phyloP scores from a whole-genome alignment of 2,329 filamentous ascomycete species.

The Trichoderma hamatum region DNA sequence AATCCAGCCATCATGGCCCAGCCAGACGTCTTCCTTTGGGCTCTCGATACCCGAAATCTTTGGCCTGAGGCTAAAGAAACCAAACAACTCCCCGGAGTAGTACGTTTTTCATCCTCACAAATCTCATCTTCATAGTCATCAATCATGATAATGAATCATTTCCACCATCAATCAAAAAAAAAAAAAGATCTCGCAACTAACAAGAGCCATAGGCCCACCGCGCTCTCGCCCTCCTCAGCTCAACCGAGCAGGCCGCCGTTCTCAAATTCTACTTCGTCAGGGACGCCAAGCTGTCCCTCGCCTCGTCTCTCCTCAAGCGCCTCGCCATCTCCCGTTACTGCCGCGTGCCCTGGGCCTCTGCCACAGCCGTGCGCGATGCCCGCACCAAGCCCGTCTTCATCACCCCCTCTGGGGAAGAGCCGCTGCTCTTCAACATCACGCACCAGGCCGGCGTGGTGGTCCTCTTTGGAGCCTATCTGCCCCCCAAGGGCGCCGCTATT shows the following conservation, averaged over 20 bases:
- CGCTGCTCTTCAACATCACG: slow-evolving; percentile 72
- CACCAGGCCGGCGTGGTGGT: slow-evolving; percentile 78
- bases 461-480: slow-evolving; percentile 57
- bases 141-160: too few relatives aligned
- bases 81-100: slow-evolving; percentile 50
- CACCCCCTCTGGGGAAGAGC: slow-evolving; percentile 52
- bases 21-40: slow-evolving; percentile 57
- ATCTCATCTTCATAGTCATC: background rate
- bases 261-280: slow-evolving; percentile 66
- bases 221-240: slow-evolving; percentile 55
- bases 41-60: slow-evolving; percentile 61
- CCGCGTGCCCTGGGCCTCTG: slow-evolving; percentile 62
- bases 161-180: too few relatives aligned
- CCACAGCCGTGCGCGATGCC: slow-evolving; percentile 59
- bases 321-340: slow-evolving; percentile 64
- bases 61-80: slow-evolving; percentile 59
- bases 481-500: slow-evolving; percentile 50
- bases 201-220: too few relatives aligned
- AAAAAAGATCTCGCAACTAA: too few relatives aligned
- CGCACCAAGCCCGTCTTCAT: slow-evolving; percentile 58
- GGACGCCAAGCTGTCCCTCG: slow-evolving; percentile 76
- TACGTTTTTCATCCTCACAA: slow-evolving; percentile 38
- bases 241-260: slow-evolving; percentile 59
- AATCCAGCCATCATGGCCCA: slow-evolving; percentile 3
- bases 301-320: slow-evolving; percentile 73